These are phyloP conservation scores for Bipolaris sorokiniana DNA, from an alignment of 2,329 filamentous ascomycete species.

Conservation along the genomic window DNA sequence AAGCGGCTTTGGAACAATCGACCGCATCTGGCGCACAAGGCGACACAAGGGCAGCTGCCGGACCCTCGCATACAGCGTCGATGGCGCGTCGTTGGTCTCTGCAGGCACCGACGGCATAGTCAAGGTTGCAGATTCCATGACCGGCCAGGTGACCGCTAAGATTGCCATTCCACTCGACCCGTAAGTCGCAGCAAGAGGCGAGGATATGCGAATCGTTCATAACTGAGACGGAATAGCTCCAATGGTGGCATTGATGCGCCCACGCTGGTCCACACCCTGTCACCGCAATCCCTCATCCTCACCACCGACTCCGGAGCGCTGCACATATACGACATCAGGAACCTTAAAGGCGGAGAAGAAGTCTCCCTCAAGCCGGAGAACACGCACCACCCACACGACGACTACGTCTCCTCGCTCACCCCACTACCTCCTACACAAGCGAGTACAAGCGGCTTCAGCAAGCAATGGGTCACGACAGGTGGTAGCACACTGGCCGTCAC, in stretches of 20 bases:
- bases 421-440: conserved; percentile 79
- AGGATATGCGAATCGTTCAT: neutral
- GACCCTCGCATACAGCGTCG: conserved; percentile 75
- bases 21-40: conserved; percentile 83
- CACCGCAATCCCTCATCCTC: conserved; percentile 85
- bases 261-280: conserved; percentile 80
- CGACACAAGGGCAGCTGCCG: conserved; percentile 95
- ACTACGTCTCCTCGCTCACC: conserved; percentile 89
- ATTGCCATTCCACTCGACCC: conserved; percentile 70
- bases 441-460: conserved; percentile 86
- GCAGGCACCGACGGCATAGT: conserved; percentile 68
- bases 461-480: conserved; percentile 94
- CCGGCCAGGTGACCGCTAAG: conserved; percentile 77
- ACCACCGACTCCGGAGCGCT: conserved; percentile 89
- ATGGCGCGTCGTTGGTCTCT: conserved; percentile 71
- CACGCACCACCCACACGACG: conserved; percentile 84
- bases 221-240: conserved; percentile 42
- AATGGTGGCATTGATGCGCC: conserved; percentile 69
- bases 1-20: conserved; percentile 75
- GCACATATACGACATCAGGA: conserved; percentile 85
- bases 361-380: conserved; percentile 67
- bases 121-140: conserved; percentile 64
- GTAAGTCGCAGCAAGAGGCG: conserved; percentile 28
- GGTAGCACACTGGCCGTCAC: conserved; percentile 90
- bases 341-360: conserved; percentile 49